These are phyloP conservation scores for Carex littledalei DNA, from an alignment of 176 grass and related monocot genomes.

Conservation along the genomic window DNA sequence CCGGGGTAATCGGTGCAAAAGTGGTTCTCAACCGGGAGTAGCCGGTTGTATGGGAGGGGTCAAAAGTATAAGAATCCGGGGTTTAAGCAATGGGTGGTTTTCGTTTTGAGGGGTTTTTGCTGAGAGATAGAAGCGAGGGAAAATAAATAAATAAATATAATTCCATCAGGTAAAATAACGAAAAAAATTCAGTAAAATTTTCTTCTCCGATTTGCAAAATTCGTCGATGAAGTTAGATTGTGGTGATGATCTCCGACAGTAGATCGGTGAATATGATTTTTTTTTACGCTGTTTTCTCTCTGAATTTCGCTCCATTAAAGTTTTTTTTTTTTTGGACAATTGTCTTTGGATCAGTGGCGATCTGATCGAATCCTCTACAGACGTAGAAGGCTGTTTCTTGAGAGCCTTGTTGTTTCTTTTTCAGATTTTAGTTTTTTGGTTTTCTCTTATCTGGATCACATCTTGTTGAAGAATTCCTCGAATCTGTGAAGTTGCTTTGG, in stretches of 20 bases:
- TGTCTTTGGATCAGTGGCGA: constrained; percentile 4
- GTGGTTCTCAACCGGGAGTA: constrained; percentile 12
- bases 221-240: not conserved
- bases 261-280: not conserved
- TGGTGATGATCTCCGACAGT: not conserved
- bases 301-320: constrained; percentile 13
- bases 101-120: constrained; percentile 35
- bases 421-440: not conserved
- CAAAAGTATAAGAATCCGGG: constrained; percentile 41
- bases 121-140: constrained; percentile 9
- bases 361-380: constrained; percentile 6
- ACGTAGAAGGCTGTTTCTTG: not conserved
- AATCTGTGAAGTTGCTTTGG: not conserved
- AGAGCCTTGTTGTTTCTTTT: not conserved
- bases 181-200: not conserved
- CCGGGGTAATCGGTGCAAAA: not conserved
- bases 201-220: not conserved
- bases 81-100: constrained; percentile 45
- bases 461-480: not conserved
- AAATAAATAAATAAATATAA: constrained; percentile 4
- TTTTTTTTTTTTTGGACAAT: not conserved
- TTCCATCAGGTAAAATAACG: not conserved
- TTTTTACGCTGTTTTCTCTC: constrained; percentile 1
- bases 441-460: not conserved
- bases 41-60: constrained; percentile 17